A percentile compares a stretch with the other conserved stretches of the same genome.
Conservation (phyloP, 352 stramenopile genomes). For the Globisporangium nagaii region DNA sequence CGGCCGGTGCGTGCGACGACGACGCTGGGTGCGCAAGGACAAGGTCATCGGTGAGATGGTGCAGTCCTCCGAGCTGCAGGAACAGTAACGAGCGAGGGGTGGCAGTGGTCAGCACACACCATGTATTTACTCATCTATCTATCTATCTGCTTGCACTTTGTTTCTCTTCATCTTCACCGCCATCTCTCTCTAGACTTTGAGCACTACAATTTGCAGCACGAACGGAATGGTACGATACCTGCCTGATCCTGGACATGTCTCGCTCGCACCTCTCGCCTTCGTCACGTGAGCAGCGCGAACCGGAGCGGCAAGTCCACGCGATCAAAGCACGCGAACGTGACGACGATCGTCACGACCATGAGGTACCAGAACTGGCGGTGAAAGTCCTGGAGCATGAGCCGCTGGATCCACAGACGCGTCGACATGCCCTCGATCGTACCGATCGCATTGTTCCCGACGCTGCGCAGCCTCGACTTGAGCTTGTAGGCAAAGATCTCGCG, state of each 20-base stretch:
- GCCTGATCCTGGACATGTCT: not conserved
- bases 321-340: slow-evolving; percentile 84
- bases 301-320: slow-evolving; percentile 61
- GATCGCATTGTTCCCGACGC: slow-evolving; percentile 4
- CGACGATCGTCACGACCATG: slow-evolving; percentile 75
- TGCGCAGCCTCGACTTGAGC: slow-evolving; percentile 47
- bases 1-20: slow-evolving; percentile 67
- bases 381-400: slow-evolving; percentile 84
- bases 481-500: slow-evolving; percentile 87
- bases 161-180: no score
- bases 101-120: not conserved
- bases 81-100: not conserved
- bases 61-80: not conserved
- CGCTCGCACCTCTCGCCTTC: not conserved
- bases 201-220: not conserved
- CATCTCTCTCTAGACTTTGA: not conserved
- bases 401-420: slow-evolving; percentile 73
- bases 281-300: slow-evolving; percentile 62
- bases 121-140: slow-evolving; percentile 1
- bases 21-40: slow-evolving; percentile 75
- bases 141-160: not conserved
- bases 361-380: slow-evolving; percentile 85
- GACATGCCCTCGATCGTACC: slow-evolving; percentile 58
- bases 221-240: not conserved
- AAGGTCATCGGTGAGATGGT: slow-evolving; percentile 38